Evolutionary conservation across 1,284 basidiomycete genomes (phyloP), one percentile per base, ranked within the genome.

Genomic region (Xerocomus cyaneibrunnescens): DNA sequence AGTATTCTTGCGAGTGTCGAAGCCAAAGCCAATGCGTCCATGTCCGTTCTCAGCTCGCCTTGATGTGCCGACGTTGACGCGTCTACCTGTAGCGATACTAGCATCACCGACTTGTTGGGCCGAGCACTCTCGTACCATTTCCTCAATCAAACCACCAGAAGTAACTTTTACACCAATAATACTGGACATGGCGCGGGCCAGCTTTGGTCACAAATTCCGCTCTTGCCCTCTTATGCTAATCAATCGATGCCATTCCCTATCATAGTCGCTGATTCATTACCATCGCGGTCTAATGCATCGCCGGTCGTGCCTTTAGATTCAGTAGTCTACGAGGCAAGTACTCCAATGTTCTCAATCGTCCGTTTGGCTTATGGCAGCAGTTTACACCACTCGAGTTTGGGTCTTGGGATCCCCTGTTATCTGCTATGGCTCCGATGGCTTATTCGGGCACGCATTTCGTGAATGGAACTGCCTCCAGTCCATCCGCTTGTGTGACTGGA

Each of bases 101-200:
- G 82, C 55, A 53, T 84, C 31, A 81, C 80, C 0, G 84, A 87
- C 59, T 69, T 80, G 3, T 85, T 81, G 83, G 71, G 79, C 0
- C 78, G 84, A 5, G 78, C 81, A 72, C 75, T 85, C 37, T 79
- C 82, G 1, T 86, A 83, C 57, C 84, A 87, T 62, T 87, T 86
- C 59, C 67, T 86, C 47, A 85, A 84, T 57, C 77, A 81, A 56
- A 87, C 84, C 0, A 71, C 72, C 14, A 69, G 75, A n/a, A 42
- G 52, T 5, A 84, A 85, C 57, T 81, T 85, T 58, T 84, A 83
- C 65, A 79, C 76, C 0, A 84, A 84, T 48, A 66, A 77, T 31
- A 73, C 77, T 7, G 75, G 75, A 3, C 84, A 87, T 54, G 84
- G 84, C 22, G 82, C 83, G 19, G 84, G 84, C 16, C 80, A 85